Percentiles rank a stretch among this genome's conserved stretches.
These are phyloP conservation scores for Aspergillus quadricinctus DNA, from an alignment of 2,329 filamentous ascomycete species.

Conservation along the genomic window DNA sequence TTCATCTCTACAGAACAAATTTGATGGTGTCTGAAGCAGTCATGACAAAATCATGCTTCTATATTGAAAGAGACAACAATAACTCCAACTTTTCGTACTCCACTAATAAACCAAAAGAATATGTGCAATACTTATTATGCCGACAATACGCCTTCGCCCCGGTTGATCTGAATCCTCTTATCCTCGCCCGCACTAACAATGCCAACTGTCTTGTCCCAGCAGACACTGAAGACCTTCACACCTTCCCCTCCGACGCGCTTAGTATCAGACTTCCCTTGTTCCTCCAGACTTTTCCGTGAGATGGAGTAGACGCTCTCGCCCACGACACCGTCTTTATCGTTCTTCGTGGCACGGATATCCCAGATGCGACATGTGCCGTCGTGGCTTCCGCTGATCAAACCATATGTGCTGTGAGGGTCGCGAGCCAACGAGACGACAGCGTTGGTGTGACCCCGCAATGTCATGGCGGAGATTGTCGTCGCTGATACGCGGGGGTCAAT, in stretches of 20 bases:
- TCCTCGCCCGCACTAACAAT: slow-evolving; percentile 93
- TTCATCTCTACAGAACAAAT: neutral
- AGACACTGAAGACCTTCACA: slow-evolving; percentile 82
- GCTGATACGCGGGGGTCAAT: slow-evolving; percentile 82
- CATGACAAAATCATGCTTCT: neutral
- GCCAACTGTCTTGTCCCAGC: slow-evolving; percentile 80
- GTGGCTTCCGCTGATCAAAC: slow-evolving; percentile 83
- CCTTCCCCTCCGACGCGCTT: slow-evolving; percentile 70
- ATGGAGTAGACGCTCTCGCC: slow-evolving; percentile 75
- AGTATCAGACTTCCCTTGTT: slow-evolving; percentile 54
- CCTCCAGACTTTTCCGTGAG: slow-evolving; percentile 66
- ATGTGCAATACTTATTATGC: slow-evolving; percentile 25
- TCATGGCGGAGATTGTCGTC: slow-evolving; percentile 75
- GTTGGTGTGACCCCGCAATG: slow-evolving; percentile 85
- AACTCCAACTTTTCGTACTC: slow-evolving; percentile 27
- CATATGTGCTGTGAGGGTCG: slow-evolving; percentile 67
- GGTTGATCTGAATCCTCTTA: slow-evolving; percentile 89
- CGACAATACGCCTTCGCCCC: slow-evolving; percentile 50
- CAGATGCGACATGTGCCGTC: slow-evolving; percentile 91
- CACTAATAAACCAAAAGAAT: slow-evolving; percentile 25
- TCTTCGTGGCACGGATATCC: slow-evolving; percentile 73
- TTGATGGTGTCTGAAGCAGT: neutral
- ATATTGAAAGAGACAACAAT: neutral
- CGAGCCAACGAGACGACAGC: slow-evolving; percentile 56
- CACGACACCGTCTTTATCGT: slow-evolving; percentile 54